These are phyloP conservation scores for Discostella stelligera DNA, from an alignment of 352 stramenopile species.

Conservation along the genomic window DNA sequence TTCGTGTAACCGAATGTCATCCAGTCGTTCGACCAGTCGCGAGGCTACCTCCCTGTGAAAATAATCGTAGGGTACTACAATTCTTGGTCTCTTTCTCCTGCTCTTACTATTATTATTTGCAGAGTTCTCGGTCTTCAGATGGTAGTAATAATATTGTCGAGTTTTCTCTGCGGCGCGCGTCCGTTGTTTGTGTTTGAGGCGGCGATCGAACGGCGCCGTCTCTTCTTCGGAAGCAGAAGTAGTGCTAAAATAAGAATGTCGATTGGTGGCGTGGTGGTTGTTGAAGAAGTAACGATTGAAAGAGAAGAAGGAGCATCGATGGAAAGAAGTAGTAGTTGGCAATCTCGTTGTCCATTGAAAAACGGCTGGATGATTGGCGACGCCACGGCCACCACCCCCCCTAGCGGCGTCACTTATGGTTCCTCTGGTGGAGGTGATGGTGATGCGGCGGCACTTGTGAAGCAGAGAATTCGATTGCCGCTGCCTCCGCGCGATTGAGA, in stretches of 20 bases:
- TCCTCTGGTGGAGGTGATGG: too few relatives aligned
- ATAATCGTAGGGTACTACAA: constrained; percentile 73
- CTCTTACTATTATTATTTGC: background rate
- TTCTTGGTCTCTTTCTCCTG: background rate
- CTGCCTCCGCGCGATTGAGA: too few relatives aligned
- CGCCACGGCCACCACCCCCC: too few relatives aligned
- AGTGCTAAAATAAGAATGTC: background rate
- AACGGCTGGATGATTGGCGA: too few relatives aligned
- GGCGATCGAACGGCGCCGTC: constrained; percentile 31
- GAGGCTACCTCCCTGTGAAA: constrained; percentile 74
- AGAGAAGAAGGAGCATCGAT: too few relatives aligned
- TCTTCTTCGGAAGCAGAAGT: constrained; percentile 8
- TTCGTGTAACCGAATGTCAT: constrained; percentile 79
- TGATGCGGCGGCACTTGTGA: too few relatives aligned
- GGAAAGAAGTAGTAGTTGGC: too few relatives aligned
- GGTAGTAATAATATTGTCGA: constrained; percentile 16
- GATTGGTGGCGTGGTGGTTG: too few relatives aligned
- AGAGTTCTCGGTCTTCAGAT: background rate
- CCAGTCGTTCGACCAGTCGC: constrained; percentile 79
- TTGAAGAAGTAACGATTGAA: too few relatives aligned
- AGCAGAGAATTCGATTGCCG: too few relatives aligned
- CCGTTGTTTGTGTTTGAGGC: constrained; percentile 32
- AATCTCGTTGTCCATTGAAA: too few relatives aligned
- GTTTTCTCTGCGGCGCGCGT: constrained; percentile 16
- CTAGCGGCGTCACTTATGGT: too few relatives aligned